Conservation (phyloP, 140 eudicot species). For the Anethum foeniculum region DNA sequence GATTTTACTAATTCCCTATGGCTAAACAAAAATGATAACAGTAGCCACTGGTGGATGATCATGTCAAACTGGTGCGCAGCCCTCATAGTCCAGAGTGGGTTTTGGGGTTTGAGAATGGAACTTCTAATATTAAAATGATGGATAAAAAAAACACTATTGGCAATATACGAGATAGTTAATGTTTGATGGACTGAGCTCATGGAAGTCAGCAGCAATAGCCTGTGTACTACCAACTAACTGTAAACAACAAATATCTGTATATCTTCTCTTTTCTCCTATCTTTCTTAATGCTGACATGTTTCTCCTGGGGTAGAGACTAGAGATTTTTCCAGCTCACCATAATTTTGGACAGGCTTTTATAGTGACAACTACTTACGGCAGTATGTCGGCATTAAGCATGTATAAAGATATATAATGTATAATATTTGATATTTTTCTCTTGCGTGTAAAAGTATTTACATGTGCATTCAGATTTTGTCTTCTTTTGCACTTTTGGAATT, state of each 20-base stretch:
- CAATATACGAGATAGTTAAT: neutral
- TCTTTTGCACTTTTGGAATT: neutral
- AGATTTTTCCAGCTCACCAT: neutral
- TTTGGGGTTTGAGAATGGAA: neutral
- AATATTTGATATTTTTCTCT: neutral
- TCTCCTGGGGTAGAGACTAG: neutral
- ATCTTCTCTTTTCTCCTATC: neutral
- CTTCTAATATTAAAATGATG: neutral
- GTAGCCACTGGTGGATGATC: neutral
- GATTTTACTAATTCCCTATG: neutral
- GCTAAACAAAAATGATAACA: neutral
- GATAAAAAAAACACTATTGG: no score
- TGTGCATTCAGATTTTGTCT: neutral
- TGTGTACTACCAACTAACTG: neutral
- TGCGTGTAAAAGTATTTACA: neutral
- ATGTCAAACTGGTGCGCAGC: neutral
- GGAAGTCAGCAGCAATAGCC: neutral
- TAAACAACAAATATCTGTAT: neutral
- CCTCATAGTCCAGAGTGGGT: neutral
- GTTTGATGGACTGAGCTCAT: neutral
- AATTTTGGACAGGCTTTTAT: neutral
- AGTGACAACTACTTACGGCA: neutral
- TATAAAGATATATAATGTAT: no score
- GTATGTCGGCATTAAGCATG: neutral
- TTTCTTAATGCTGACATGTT: neutral